Base-by-base conservation (phyloP, 495 filamentous ascomycete species). In the Parathielavia appendiculata region DNA sequence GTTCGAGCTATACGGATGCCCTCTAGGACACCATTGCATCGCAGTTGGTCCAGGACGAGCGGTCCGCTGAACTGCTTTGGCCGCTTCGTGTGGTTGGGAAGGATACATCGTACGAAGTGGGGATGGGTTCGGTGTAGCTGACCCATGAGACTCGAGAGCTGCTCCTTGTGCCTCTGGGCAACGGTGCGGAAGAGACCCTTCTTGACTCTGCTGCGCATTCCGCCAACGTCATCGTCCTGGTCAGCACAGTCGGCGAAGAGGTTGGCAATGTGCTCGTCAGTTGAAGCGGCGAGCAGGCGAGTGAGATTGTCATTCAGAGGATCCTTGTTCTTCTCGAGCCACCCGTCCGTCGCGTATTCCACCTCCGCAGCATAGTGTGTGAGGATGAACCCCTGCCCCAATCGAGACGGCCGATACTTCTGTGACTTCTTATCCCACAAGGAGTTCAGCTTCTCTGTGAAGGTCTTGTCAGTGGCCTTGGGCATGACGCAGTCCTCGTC, bases 401-500 rank as follows among this genome's bases (percentile, higher is more conserved):
- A 81, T 35, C 93, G 85, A 46, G 92, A 90, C 8, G 89, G 81
- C 30, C 89, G 85, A 71, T 97, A 99, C 71, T 99, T 97, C 36
- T 86, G 81, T 35, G 91, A 92, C 71, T 96, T 97, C 57, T 89
- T 86, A 70, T 99, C 92, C 93, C 95, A 99, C 22, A 97, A 80
- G 2, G 86, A 89, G 71, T 99, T 89, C 11, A 99, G 81, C 72
- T 99, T 99, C 65, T 99, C 95, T 0, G 92, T 96, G 63, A 99
- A 99, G 12, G 88, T 86, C 68, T 89, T 95, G 67, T 99, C 95
- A 8, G 91, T 97, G 9, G 95, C 95, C 68, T 97, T 99, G 13
- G 95, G 95, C 95, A 99, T 99, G 32, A 99, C 95, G 51, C 85
- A 92, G 71, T 99, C 95, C 73, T 99, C 95, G 65, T 99, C 95